Percentiles rank a stretch among this genome's conserved stretches.
Conservation (phyloP, 768 basidiomycete species). For the Collybiopsis confluens region DNA sequence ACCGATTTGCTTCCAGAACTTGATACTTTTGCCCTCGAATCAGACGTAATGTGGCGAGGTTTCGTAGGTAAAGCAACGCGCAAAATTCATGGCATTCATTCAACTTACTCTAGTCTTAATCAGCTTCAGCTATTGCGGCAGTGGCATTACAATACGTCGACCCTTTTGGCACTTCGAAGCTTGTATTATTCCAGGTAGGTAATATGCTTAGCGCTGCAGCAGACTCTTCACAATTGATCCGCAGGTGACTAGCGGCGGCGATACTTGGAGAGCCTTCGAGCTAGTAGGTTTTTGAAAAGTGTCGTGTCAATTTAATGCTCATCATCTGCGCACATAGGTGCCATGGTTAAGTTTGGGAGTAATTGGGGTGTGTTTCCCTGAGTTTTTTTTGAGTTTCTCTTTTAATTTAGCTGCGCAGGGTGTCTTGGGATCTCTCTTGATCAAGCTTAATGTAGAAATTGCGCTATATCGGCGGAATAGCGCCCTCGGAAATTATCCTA, state of each 20-base stretch:
- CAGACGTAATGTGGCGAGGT: slow-evolving; percentile 80
- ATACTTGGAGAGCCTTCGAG: slow-evolving; percentile 71
- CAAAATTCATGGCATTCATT: no score
- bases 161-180: slow-evolving; percentile 81
- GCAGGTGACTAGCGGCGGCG: slow-evolving; percentile 53
- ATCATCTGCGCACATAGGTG: slow-evolving; percentile 35
- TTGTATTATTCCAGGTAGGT: slow-evolving; percentile 72
- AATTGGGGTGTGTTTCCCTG: slow-evolving; percentile 41
- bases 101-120: no score
- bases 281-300: slow-evolving; percentile 37
- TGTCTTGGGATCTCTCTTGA: slow-evolving; percentile 59
- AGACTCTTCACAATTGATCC: background rate
- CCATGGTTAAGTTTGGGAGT: slow-evolving; percentile 68
- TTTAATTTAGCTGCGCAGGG: slow-evolving; percentile 39
- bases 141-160: slow-evolving; percentile 81
- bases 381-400: background rate
- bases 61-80: slow-evolving; percentile 44
- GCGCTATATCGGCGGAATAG: slow-evolving; percentile 60
- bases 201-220: background rate
- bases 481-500: slow-evolving; percentile 52
- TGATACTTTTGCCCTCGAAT: slow-evolving; percentile 64
- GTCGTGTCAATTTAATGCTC: background rate
- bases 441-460: slow-evolving; percentile 59
- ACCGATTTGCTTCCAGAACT: slow-evolving; percentile 36
- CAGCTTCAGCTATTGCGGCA: slow-evolving; percentile 78